Evolutionary conservation across 1,139 yeast genomes (phyloP).

Genomic region (Sugiyamaella grinbergsii): DNA sequence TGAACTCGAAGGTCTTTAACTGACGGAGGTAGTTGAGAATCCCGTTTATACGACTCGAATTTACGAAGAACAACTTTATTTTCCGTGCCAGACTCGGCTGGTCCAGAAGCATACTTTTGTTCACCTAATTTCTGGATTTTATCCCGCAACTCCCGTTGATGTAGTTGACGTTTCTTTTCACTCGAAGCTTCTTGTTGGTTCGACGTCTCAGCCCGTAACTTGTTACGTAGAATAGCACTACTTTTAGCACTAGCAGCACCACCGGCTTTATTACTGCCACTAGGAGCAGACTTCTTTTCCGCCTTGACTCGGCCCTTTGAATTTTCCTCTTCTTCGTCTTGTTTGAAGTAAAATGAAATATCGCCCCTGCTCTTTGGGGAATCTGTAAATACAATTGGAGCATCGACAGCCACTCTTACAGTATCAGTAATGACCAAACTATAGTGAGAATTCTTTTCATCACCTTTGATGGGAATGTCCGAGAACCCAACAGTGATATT

Average conservation of each 20-base stretch:
- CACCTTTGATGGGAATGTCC: slow-evolving; percentile 51
- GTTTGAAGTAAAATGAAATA: slow-evolving; percentile 82
- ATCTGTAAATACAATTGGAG: slow-evolving; percentile 68
- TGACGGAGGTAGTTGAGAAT: slow-evolving; percentile 81
- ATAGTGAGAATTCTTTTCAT: slow-evolving; percentile 55
- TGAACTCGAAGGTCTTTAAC: slow-evolving; percentile 84
- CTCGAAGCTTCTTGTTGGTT: slow-evolving; percentile 72
- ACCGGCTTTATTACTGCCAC: slow-evolving; percentile 1
- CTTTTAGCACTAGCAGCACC: slow-evolving; percentile 23
- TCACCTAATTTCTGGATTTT: slow-evolving; percentile 81
- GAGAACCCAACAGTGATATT: slow-evolving; percentile 79
- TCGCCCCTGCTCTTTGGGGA: slow-evolving; percentile 74
- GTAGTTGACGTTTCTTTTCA: slow-evolving; percentile 79
- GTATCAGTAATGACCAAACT: slow-evolving; percentile 84
- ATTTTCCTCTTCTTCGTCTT: slow-evolving; percentile 53
- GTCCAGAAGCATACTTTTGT: slow-evolving; percentile 40
- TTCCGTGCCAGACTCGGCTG: slow-evolving; percentile 58
- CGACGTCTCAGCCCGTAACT: slow-evolving; percentile 74
- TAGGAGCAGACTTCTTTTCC: slow-evolving; percentile 28
- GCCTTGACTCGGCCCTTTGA: slow-evolving; percentile 29
- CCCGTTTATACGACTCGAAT: slow-evolving; percentile 92
- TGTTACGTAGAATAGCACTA: slow-evolving; percentile 62
- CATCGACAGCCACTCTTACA: slow-evolving; percentile 63
- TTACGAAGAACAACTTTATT: slow-evolving; percentile 78
- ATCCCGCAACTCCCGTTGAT: slow-evolving; percentile 80